Evolutionary conservation across 106 monocot species (phyloP).

Genomic region (Dactylorhiza incarnata): DNA sequence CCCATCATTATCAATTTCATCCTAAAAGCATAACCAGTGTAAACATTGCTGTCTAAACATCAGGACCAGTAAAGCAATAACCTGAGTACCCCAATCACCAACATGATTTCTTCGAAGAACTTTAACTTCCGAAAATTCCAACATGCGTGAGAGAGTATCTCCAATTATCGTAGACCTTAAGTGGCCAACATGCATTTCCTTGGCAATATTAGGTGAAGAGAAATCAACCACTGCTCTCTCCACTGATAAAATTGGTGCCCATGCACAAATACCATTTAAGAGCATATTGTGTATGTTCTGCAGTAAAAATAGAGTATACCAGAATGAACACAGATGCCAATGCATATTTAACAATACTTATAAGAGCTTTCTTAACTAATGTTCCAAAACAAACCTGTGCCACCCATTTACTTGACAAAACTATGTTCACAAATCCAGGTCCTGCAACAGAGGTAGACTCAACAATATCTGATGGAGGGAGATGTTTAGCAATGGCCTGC

Average conservation of each 20-base stretch:
- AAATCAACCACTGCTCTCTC: constrained; percentile 79
- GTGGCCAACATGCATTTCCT: constrained; percentile 99
- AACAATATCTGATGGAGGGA: constrained; percentile 63
- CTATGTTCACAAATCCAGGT: constrained; percentile 79
- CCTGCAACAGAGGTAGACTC: constrained; percentile 75
- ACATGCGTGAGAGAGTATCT: constrained; percentile 85
- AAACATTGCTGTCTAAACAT: background rate
- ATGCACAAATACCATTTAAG: constrained; percentile 60
- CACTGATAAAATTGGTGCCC: constrained; percentile 78
- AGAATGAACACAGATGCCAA: background rate
- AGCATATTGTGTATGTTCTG: constrained; percentile 85
- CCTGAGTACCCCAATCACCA: constrained; percentile 99
- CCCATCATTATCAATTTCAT: background rate
- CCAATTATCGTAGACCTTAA: constrained; percentile 96
- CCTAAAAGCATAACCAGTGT: background rate
- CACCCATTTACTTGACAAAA: constrained; percentile 66
- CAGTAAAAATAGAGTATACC: constrained; percentile 6
- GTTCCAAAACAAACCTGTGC: constrained; percentile 47
- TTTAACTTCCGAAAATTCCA: constrained; percentile 91
- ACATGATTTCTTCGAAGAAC: constrained; percentile 96
- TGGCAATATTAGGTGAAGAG: constrained; percentile 97
- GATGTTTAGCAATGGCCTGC: constrained; percentile 77
- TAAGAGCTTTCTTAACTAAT: background rate
- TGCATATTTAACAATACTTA: background rate
- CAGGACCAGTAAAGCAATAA: constrained; percentile 12